Evolutionary conservation across 768 basidiomycete species (phyloP), one percentile per base, ranked within the genome.

Genomic region (Rhodotorula sphaerocarpa): DNA sequence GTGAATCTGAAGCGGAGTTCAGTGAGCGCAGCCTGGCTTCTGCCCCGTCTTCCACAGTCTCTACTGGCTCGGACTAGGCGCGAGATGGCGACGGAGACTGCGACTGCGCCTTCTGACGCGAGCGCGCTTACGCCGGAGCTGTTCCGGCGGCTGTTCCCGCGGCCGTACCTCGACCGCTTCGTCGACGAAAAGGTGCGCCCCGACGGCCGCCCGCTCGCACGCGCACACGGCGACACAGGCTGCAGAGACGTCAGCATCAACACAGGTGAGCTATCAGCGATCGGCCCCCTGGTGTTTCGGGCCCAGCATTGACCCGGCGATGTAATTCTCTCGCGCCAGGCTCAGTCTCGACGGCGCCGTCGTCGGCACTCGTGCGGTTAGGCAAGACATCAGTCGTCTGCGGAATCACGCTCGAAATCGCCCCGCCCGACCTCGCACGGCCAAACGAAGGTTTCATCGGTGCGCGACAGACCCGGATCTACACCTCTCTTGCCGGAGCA

Each of bases 321-420:
- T n/a, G n/a, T n/a, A n/a, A n/a, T n/a, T n/a, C n/a, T 33, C 21
- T 44, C 16, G 30, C 12, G 20, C 36, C 57, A 92, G 91, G 90
- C 55, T 93, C 92, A 4, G 86, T 99, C 77, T 86, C 88, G 1
- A 96, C 95, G 0, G 91, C 95, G 0, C 82, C 91, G 66, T 91
- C 92, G 0, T 95, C 91, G 7, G 85, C 92, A 0, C 84, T 99
- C 44, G 88, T 96, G 7, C 79, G 90, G 31, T 74, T 96, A 62
- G 95, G 95, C 25, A 82, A 88, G 50, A 95, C 93, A n/a, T 96
- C 90, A 2, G 79, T 97, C 42, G 88, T 96, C 0, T 96, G 92
- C 71, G 95, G 95, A 1, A 83, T 99, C 68, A 96, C 95, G 73
- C 91, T 90, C 20, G 92, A 97, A 76, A 86, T 93, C 44, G 86